These are phyloP conservation scores for Eutrema japonicum DNA, from an alignment of 345 rosid species.

Conservation along the genomic window DNA sequence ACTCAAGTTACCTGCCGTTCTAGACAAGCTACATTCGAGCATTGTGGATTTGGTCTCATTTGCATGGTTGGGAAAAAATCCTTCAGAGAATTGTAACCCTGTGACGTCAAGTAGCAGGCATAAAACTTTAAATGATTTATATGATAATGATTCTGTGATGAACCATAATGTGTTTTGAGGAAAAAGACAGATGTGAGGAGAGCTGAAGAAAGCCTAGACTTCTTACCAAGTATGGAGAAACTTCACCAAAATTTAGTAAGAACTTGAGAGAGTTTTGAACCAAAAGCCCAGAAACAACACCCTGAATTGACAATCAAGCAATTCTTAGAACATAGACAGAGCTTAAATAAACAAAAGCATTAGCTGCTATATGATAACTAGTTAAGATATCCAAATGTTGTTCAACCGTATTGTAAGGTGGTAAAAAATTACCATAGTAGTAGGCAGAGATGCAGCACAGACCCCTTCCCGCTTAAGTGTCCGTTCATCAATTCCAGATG, in stretches of 20 bases:
- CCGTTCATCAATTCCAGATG: conserved; percentile 96
- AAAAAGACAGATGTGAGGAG: conserved; percentile 10
- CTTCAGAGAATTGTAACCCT: conserved; percentile 97
- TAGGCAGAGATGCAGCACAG: conserved; percentile 95
- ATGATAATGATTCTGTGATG: conserved; percentile 19
- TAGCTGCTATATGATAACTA: neutral
- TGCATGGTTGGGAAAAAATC: conserved; percentile 96
- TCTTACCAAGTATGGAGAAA: conserved; percentile 85
- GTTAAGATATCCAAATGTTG: conserved; percentile 12
- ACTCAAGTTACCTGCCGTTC: conserved; percentile 76
- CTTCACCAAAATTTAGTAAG: conserved; percentile 81
- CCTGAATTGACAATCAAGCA: conserved; percentile 55
- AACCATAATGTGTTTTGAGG: neutral
- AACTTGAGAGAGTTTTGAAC: conserved; percentile 91
- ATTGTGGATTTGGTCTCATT: conserved; percentile 96
- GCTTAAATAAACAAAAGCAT: conserved; percentile 20
- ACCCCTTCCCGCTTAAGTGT: conserved; percentile 96
- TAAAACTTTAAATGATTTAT: neutral
- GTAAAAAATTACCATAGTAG: conserved; percentile 70
- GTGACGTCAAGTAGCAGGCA: conserved; percentile 43
- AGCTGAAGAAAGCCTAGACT: conserved; percentile 29
- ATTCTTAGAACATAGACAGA: neutral
- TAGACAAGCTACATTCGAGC: conserved; percentile 85
- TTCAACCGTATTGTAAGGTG: conserved; percentile 7
- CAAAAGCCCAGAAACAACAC: conserved; percentile 94